Percentiles rank a stretch among this genome's conserved stretches.
Evolutionary conservation across 2,329 filamentous ascomycete species (phyloP).

Genomic region (Clarireedia homoeocarpa): DNA sequence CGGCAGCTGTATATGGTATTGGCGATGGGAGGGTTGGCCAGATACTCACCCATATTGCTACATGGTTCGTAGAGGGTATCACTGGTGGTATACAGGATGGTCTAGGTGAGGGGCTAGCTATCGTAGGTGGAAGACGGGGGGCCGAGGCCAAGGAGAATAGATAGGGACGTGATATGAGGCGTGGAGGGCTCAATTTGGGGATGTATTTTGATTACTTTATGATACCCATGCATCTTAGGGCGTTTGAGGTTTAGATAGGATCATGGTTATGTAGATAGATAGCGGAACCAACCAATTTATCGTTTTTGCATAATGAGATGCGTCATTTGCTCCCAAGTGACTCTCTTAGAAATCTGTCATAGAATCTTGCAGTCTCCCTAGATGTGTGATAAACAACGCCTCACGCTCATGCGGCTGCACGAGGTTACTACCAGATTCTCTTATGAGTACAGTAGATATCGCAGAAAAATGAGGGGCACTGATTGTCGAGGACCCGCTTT

Average conservation of each 20-base stretch:
- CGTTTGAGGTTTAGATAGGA: not conserved
- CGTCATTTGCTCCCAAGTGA: too few relatives aligned
- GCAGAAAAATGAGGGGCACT: too few relatives aligned
- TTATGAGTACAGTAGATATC: too few relatives aligned
- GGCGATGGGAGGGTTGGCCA: constrained; percentile 59
- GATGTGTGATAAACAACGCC: too few relatives aligned
- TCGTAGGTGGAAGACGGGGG: constrained; percentile 31
- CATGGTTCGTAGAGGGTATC: constrained; percentile 57
- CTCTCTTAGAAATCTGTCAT: too few relatives aligned
- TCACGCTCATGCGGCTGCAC: too few relatives aligned
- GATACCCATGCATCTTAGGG: not conserved
- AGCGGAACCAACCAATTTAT: too few relatives aligned
- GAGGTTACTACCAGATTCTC: too few relatives aligned
- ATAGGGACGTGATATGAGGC: not conserved
- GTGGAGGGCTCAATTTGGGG: not conserved
- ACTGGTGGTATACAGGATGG: constrained; percentile 62
- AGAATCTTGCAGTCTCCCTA: too few relatives aligned
- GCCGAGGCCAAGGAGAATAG: not conserved
- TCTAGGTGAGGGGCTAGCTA: constrained; percentile 43
- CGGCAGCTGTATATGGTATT: constrained; percentile 48
- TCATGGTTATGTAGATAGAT: not conserved
- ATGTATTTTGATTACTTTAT: not conserved
- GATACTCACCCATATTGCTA: constrained; percentile 43
- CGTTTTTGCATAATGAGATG: too few relatives aligned
- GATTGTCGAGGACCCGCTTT: too few relatives aligned